Conservation (phyloP, 352 stramenopile genomes). For the Phytopythium aichiense region DNA sequence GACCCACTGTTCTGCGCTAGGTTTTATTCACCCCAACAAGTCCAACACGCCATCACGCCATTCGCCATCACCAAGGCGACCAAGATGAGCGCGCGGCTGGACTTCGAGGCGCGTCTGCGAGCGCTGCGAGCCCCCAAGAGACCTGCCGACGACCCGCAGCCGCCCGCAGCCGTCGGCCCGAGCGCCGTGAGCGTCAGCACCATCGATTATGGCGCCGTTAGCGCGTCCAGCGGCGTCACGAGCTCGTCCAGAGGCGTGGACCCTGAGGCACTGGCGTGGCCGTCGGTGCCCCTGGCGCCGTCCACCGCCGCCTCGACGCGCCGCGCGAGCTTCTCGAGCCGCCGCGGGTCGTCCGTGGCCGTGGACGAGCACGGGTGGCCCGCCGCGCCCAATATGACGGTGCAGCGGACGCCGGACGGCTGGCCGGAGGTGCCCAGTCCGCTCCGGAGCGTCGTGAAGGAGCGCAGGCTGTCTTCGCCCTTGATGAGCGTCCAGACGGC, state of each 20-base stretch:
- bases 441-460: neutral
- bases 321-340: neutral
- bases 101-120: constrained; percentile 59
- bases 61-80: neutral
- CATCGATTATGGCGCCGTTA: constrained; percentile 1
- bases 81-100: constrained; percentile 25
- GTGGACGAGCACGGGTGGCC: constrained; percentile 6
- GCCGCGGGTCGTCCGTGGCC: neutral
- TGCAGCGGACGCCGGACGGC: constrained; percentile 2
- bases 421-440: constrained; percentile 11
- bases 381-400: constrained; percentile 6
- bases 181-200: constrained; percentile 3
- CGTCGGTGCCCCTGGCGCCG: constrained; percentile 13
- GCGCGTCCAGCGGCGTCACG: neutral
- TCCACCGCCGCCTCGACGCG: neutral
- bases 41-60: neutral
- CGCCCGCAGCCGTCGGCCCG: constrained; percentile 4
- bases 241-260: constrained; percentile 1
- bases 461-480: neutral
- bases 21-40: neutral
- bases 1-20: neutral
- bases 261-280: constrained; percentile 13
- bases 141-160: neutral
- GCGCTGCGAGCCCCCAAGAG: constrained; percentile 40
- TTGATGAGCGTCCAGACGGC: neutral